Base-by-base conservation (phyloP, 495 filamentous ascomycete species). In the Neurospora tetraspora region DNA sequence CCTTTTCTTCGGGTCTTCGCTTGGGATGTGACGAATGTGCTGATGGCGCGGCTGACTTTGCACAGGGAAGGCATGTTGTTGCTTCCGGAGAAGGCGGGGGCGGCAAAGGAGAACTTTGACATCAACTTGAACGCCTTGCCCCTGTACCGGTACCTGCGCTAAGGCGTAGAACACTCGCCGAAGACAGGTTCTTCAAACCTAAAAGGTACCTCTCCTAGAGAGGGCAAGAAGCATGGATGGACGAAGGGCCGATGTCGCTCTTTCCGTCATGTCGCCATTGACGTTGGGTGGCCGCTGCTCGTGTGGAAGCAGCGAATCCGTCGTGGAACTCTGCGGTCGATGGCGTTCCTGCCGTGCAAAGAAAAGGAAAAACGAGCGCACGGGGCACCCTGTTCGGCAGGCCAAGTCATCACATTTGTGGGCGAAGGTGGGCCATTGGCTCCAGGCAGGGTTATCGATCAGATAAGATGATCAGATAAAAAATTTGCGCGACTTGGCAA, bases 401-500 rank as follows among this genome's bases (percentile, higher is more conserved):
- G 20, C 20, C 45, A 53, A 23, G 45, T 53, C 45, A 53, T 53
- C 45, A 53, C 45, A 53, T 40, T 40, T 9, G 47, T 27, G 45
- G 45, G 45, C n/a, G n/a, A 47, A 47, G 47, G 47, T 59, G 53
- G 53, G 27, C 14, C 53, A 34, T 65, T 65, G 27, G 53, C 53
- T 34, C 14, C 53, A 34, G 16, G 16, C 42, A 47, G 40, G 8
- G 16, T 73, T 70, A 73, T 73, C 71, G 69, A 74, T 74, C 73
- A 59, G 73, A 74, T 74, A 71, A 74, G 73, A 74, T 71, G 70
- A 71, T 71, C 70, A 1, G 70, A 76, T 76, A 76, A 76, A 76
- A 76, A 53, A 43, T 74, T 72, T 39, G 45, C 36, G 36, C 40
- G 31, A 31, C 9, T 65, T 65, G 53, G 53, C 53, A 61, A 9